Percentiles rank a stretch among this genome's conserved stretches.
Evolutionary conservation across 2,329 filamentous ascomycete genomes (phyloP).

Genomic region (Clarireedia homoeocarpa): DNA sequence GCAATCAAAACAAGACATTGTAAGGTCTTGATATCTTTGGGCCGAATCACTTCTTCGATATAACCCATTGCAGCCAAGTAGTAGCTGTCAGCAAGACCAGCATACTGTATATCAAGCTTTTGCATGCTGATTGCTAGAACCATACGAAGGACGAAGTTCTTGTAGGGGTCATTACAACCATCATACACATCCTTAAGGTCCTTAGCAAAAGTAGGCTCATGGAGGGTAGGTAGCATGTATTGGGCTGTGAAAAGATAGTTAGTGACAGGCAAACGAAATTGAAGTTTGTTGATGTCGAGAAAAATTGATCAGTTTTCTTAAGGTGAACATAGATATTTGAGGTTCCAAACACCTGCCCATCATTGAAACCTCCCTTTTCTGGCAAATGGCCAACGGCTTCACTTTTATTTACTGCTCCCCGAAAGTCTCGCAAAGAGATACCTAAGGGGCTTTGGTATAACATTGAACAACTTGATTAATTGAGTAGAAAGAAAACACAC

Average conservation of each 20-base stretch:
- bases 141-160: conserved; percentile 84
- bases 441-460: no score
- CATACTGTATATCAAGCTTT: conserved; percentile 81
- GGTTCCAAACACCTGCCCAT: no score
- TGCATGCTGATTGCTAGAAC: conserved; percentile 93
- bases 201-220: conserved; percentile 69
- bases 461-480: neutral
- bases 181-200: conserved; percentile 77
- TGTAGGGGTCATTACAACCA: conserved; percentile 68
- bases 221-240: conserved; percentile 77
- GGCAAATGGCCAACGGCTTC: no score
- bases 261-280: conserved; percentile 9
- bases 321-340: no score
- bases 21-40: conserved; percentile 84
- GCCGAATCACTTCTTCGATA: conserved; percentile 73
- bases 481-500: neutral
- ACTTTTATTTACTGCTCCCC: no score
- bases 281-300: neutral
- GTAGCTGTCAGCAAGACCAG: conserved; percentile 90
- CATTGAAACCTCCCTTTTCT: no score
- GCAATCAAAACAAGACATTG: conserved; percentile 84
- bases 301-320: no score
- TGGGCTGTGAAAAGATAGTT: conserved; percentile 52
- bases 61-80: conserved; percentile 83
- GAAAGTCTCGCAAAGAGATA: neutral